Conservation (phyloP, 1,284 basidiomycete species). For the Coniferiporia weirii region DNA sequence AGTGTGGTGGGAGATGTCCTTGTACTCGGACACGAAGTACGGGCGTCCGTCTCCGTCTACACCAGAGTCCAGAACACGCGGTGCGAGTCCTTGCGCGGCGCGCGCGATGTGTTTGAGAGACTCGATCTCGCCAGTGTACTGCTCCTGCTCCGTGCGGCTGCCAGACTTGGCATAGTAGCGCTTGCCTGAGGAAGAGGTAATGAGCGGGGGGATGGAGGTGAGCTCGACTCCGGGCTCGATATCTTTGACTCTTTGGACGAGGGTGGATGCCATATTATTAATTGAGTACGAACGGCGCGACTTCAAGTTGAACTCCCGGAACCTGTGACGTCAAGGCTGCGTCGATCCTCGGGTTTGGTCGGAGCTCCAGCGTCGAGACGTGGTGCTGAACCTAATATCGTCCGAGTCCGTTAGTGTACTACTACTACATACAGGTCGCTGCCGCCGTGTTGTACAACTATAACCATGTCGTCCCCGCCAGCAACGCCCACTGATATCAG, state of each 20-base stretch:
- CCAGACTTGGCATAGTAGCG: slow-evolving; percentile 62
- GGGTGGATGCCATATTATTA: slow-evolving; percentile 6
- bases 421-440: too few species aligned
- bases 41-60: slow-evolving; percentile 39
- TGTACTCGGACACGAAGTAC: slow-evolving; percentile 74
- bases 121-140: slow-evolving; percentile 68
- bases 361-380: background rate
- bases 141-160: slow-evolving; percentile 46
- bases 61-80: slow-evolving; percentile 52
- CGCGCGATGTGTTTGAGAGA: slow-evolving; percentile 58
- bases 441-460: background rate
- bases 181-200: slow-evolving; percentile 54
- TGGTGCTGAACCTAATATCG: background rate
- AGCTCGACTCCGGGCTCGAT: slow-evolving; percentile 48
- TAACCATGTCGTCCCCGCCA: slow-evolving; percentile 1
- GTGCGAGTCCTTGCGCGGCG: slow-evolving; percentile 66
- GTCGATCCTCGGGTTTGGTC: background rate
- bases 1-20: slow-evolving; percentile 48
- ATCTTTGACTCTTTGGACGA: slow-evolving; percentile 15
- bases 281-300: too few species aligned
- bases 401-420: background rate
- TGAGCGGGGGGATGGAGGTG: slow-evolving; percentile 39
- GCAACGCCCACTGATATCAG: background rate
- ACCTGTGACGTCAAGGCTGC: background rate
- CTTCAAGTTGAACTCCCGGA: background rate